These are phyloP conservation scores for Leccinum colubrinum DNA, from an alignment of 1,284 basidiomycete genomes.

Conservation along the genomic window DNA sequence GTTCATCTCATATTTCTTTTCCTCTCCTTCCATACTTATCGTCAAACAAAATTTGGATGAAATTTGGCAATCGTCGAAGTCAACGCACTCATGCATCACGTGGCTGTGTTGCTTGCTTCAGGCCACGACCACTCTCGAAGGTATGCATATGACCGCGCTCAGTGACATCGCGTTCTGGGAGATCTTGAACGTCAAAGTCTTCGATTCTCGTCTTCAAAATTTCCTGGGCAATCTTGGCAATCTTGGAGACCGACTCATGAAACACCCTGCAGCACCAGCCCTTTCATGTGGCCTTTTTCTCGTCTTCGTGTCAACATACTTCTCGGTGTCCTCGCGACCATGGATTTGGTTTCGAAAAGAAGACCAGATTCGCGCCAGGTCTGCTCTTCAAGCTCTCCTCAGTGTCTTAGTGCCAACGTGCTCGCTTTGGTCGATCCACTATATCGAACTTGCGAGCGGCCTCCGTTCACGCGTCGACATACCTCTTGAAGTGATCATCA, in stretches of 20 bases:
- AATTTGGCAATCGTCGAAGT: background rate
- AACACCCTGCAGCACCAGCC: background rate
- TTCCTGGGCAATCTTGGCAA: background rate
- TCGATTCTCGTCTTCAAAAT: background rate
- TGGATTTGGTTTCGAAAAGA: conserved; percentile 5
- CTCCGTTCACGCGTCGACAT: conserved; percentile 16
- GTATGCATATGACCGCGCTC: conserved; percentile 8
- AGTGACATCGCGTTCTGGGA: conserved; percentile 5
- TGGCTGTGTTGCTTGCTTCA: background rate
- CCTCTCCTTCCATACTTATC: background rate
- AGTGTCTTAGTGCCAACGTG: conserved; percentile 33
- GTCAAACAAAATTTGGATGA: background rate
- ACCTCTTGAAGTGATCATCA: conserved; percentile 27
- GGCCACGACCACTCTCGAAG: too few relatives aligned
- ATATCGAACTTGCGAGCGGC: conserved; percentile 29
- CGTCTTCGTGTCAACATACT: conserved; percentile 4
- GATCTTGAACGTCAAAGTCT: background rate
- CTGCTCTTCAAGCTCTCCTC: conserved; percentile 32
- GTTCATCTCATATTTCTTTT: background rate
- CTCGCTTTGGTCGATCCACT: conserved; percentile 37
- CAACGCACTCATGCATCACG: background rate
- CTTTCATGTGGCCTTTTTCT: conserved; percentile 10
- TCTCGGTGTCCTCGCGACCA: conserved; percentile 4
- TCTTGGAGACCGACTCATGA: background rate
- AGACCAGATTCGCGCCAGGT: conserved; percentile 19